Conservation (phyloP, 169 alveolate species). For the Plasmodium ovale region DNA sequence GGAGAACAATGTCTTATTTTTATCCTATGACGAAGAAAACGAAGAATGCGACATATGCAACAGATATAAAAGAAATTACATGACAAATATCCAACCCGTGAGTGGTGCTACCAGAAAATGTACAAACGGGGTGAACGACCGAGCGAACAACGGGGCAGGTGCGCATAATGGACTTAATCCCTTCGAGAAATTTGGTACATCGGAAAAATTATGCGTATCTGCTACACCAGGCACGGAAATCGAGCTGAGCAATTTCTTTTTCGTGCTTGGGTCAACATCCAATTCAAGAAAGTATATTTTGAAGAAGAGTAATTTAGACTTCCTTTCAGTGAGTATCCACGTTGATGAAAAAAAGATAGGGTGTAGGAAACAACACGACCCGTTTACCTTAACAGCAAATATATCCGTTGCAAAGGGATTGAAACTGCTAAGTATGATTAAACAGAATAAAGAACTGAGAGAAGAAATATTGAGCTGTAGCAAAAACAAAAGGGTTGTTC, state of each 20-base stretch:
- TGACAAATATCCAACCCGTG: conserved; percentile 48
- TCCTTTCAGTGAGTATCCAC: conserved; percentile 37
- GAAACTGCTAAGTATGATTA: conserved; percentile 36
- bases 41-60: conserved; percentile 48
- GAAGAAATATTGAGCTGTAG: conserved; percentile 11
- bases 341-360: conserved; percentile 69
- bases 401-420: conserved; percentile 62
- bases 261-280: conserved; percentile 66
- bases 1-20: conserved; percentile 27
- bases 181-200: not conserved
- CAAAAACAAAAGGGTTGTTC: conserved; percentile 34
- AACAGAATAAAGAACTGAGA: not conserved
- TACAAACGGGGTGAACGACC: no score
- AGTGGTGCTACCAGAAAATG: not conserved
- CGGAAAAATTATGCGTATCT: not conserved
- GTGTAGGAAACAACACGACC: conserved; percentile 54
- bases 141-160: not conserved
- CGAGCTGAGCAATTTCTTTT: conserved; percentile 31
- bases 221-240: not conserved
- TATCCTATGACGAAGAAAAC: conserved; percentile 50
- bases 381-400: conserved; percentile 60
- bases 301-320: conserved; percentile 39
- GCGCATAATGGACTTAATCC: not conserved
- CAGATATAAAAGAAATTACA: conserved; percentile 38
- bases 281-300: conserved; percentile 59